Conservation (phyloP, 2,329 filamentous ascomycete genomes). For the Lomentospora prolificans region DNA sequence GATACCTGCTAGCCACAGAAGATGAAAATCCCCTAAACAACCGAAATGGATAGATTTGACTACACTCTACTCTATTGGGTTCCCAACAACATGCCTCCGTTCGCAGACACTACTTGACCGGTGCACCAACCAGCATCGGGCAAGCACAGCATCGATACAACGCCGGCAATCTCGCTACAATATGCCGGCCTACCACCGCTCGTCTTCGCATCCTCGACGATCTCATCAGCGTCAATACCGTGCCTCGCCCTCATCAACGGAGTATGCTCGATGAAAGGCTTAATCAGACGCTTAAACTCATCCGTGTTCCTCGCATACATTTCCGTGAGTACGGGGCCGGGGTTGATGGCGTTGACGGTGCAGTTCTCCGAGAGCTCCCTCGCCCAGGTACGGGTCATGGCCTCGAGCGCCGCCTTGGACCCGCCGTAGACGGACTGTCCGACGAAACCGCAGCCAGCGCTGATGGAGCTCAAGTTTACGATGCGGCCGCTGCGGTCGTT, state of each 20-base stretch:
- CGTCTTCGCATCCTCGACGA: constrained; percentile 13
- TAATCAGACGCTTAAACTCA: constrained; percentile 32
- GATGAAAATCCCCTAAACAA: too few relatives aligned
- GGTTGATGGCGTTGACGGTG: constrained; percentile 49
- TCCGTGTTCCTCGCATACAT: constrained; percentile 37
- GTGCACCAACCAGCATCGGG: constrained; percentile 68
- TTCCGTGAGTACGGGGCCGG: constrained; percentile 43
- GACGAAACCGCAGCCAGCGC: constrained; percentile 41
- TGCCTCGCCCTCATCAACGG: constrained; percentile 51
- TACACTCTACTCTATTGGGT: constrained; percentile 23
- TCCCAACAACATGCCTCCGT: constrained; percentile 55
- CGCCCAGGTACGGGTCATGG: constrained; percentile 50
- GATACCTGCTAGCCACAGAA: too few relatives aligned
- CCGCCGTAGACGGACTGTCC: constrained; percentile 48
- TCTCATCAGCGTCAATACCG: constrained; percentile 11
- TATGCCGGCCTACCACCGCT: constrained; percentile 15
- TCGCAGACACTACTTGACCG: constrained; percentile 69
- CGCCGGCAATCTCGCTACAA: constrained; percentile 13
- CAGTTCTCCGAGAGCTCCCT: constrained; percentile 42
- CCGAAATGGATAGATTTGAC: too few relatives aligned
- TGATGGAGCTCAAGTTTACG: constrained; percentile 46
- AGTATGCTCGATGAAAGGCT: constrained; percentile 36
- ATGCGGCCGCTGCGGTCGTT: constrained; percentile 51
- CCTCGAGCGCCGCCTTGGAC: constrained; percentile 48
- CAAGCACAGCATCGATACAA: constrained; percentile 28